These are phyloP conservation scores for Prunus davidiana DNA, from an alignment of 306 rosid genomes.

Conservation along the genomic window DNA sequence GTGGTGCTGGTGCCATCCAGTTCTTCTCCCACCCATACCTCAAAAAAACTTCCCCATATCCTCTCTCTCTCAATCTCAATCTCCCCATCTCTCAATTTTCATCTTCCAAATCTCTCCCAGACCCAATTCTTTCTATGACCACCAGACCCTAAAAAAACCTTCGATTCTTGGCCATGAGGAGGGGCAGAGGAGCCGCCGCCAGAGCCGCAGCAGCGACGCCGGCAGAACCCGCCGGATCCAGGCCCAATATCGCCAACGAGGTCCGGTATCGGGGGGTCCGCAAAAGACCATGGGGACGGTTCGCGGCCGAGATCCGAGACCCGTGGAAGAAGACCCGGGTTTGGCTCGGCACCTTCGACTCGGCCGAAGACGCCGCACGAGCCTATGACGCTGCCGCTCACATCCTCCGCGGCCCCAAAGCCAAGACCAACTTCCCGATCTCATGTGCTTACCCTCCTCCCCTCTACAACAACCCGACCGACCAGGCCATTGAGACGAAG, in stretches of 20 bases:
- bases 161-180: slow-evolving; percentile 35
- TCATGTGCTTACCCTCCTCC: slow-evolving; percentile 32
- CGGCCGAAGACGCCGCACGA: slow-evolving; percentile 79
- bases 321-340: slow-evolving; percentile 77
- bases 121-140: slow-evolving; percentile 1
- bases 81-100: not conserved
- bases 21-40: slow-evolving; percentile 33
- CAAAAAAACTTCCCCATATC: slow-evolving; percentile 1
- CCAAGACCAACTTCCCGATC: slow-evolving; percentile 67
- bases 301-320: slow-evolving; percentile 93
- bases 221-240: slow-evolving; percentile 34
- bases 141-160: not conserved
- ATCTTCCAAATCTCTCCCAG: not conserved
- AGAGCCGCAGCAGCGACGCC: slow-evolving; percentile 7
- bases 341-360: slow-evolving; percentile 86
- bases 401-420: slow-evolving; percentile 73
- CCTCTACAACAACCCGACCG: slow-evolving; percentile 29
- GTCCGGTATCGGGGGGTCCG: slow-evolving; percentile 70
- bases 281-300: slow-evolving; percentile 85
- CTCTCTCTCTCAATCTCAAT: slow-evolving; percentile 7
- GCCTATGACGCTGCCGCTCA: slow-evolving; percentile 80
- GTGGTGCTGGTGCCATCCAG: slow-evolving; percentile 46
- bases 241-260: slow-evolving; percentile 36
- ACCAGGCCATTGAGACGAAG: slow-evolving; percentile 46
- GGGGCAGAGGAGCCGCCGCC: slow-evolving; percentile 33